Conservation (phyloP, 225 moss, liverwort and hornwort genomes). For the Lunularia cruciata region DNA sequence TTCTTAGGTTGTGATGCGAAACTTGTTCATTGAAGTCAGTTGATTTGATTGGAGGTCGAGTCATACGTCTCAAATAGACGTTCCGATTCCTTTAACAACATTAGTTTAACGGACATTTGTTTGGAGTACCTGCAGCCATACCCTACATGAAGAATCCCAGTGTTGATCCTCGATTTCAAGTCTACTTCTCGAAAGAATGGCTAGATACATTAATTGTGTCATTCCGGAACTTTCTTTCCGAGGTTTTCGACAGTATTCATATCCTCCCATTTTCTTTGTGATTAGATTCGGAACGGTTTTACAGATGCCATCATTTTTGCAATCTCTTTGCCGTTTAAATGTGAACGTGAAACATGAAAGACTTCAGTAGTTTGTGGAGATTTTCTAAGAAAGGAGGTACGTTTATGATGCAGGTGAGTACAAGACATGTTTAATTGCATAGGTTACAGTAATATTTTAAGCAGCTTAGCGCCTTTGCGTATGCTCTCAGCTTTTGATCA, state of each 20-base stretch:
- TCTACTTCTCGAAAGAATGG: slow-evolving; percentile 83
- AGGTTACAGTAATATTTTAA: too few relatives aligned
- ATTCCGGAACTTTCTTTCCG: slow-evolving; percentile 69
- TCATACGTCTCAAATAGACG: too few relatives aligned
- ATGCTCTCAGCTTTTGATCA: too few relatives aligned
- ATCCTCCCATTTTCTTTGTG: slow-evolving; percentile 40
- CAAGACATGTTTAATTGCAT: background rate
- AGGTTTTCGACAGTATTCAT: slow-evolving; percentile 83
- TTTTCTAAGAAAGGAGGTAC: too few relatives aligned
- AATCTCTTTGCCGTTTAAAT: background rate
- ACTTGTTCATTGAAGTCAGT: background rate
- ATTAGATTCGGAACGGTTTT: background rate
- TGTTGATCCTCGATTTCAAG: slow-evolving; percentile 67
- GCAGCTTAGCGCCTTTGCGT: too few relatives aligned
- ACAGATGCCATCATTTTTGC: background rate
- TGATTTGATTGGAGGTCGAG: too few relatives aligned
- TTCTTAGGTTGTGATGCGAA: background rate
- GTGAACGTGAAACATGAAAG: background rate
- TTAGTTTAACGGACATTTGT: background rate
- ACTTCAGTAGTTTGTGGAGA: too few relatives aligned
- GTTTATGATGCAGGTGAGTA: too few relatives aligned
- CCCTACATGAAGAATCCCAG: slow-evolving; percentile 86
- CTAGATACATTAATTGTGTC: slow-evolving; percentile 79
- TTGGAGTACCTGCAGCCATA: slow-evolving; percentile 60
- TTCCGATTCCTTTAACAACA: too few relatives aligned